These are phyloP conservation scores for Wickerhamomyces subpelliculosus DNA, from an alignment of 805 yeast genomes.

Conservation along the genomic window DNA sequence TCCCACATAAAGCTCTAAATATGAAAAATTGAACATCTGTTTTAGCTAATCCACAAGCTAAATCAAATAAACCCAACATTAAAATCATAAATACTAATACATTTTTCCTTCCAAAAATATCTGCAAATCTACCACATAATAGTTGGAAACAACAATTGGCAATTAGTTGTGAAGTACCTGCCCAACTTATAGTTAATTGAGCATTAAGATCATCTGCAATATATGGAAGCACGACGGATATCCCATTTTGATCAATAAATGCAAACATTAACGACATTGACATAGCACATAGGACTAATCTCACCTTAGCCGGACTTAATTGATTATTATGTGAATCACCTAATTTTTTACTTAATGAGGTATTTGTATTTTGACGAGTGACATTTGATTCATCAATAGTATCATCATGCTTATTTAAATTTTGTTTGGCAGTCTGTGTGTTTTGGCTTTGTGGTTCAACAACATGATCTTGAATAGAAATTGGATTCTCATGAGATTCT, in stretches of 20 bases:
- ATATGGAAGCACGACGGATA: conserved; percentile 23
- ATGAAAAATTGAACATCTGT: conserved; percentile 44
- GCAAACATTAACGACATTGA: conserved; percentile 13
- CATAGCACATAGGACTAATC: conserved; percentile 11
- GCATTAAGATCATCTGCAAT: conserved; percentile 44
- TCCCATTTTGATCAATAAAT: conserved; percentile 14
- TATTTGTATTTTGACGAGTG: conserved; percentile 2
- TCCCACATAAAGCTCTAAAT: conserved; percentile 51
- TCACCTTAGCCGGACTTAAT: conserved; percentile 3
- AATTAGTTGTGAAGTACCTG: conserved; percentile 47
- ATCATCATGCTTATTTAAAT: no score
- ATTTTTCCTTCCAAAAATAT: conserved; percentile 47
- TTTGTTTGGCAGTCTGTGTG: no score
- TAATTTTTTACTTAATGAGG: conserved; percentile 9
- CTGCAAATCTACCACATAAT: conserved; percentile 47
- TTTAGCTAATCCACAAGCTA: conserved; percentile 45
- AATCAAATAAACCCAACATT: conserved; percentile 36
- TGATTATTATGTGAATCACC: conserved; percentile 14
- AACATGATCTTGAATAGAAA: no score
- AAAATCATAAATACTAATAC: conserved; percentile 34
- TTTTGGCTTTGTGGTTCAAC: no score
- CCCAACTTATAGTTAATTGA: conserved; percentile 48
- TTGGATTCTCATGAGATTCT: no score
- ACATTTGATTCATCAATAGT: neutral
- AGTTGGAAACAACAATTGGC: conserved; percentile 50